Conservation (phyloP, 2,329 filamentous ascomycete species). For the Cladophialophora bantiana region DNA sequence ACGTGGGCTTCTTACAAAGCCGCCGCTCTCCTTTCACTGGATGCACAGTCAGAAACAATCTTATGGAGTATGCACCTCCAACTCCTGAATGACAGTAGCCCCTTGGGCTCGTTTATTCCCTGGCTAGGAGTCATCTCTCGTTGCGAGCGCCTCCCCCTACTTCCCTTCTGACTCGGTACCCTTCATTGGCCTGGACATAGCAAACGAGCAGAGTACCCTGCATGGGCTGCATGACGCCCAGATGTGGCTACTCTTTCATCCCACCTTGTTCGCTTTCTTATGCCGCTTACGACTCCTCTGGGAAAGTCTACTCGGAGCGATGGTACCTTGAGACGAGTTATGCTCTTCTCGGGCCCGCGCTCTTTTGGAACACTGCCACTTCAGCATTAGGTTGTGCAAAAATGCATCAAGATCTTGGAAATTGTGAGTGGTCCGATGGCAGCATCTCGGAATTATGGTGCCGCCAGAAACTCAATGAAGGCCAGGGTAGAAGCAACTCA, state of each 20-base stretch:
- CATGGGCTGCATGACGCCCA: conserved; percentile 5
- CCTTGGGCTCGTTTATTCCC: conserved; percentile 2
- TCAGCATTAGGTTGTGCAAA: not conserved
- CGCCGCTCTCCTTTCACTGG: conserved; percentile 2
- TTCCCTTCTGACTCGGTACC: not conserved
- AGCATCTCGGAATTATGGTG: conserved; percentile 4
- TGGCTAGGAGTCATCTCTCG: not conserved
- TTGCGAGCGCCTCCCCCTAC: not conserved
- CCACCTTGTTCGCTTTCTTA: conserved; percentile 10
- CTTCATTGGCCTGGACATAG: conserved; percentile 9
- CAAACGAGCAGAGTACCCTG: conserved; percentile 10
- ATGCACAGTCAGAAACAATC: conserved; percentile 18
- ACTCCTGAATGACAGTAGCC: not conserved
- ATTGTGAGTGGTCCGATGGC: not conserved
- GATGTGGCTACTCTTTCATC: conserved; percentile 3
- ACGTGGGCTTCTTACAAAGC: conserved; percentile 19
- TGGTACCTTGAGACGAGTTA: conserved; percentile 11
- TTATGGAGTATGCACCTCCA: not conserved
- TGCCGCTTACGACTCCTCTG: conserved; percentile 9
- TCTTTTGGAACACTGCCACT: not conserved
- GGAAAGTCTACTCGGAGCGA: conserved; percentile 22
- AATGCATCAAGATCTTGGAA: not conserved
- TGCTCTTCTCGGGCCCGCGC: conserved; percentile 9
- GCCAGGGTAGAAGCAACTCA: not conserved
- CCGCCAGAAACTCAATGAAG: not conserved